Evolutionary conservation across 192 early-diverging fungal species (phyloP), one percentile per base, ranked within the genome.

Genomic region (Coemansia sp.): DNA sequence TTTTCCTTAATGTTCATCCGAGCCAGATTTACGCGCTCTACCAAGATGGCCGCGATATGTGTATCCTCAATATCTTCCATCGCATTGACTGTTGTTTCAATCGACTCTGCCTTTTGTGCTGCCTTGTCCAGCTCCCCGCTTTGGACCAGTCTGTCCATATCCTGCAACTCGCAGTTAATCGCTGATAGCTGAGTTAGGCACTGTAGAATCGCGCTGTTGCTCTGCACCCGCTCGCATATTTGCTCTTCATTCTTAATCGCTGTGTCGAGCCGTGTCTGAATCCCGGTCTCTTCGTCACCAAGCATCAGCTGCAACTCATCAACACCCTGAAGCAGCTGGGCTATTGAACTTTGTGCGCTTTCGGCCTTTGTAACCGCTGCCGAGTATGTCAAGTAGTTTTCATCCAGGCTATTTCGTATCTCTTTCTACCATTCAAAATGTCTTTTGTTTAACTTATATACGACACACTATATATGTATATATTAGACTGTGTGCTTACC

Each of bases 251-350:
- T 47, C 48, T 56, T 48, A 0, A 60, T 40, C 26, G 71, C 71
- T n/a, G 50, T 42, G 20, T 52, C 56, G 21, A 68, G 61, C 18
- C 61, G 65, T 17, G 66, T 61, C 24, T 51, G 66, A 12, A 64
- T 61, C 8, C 71, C 71, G 0, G 65, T 64, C 21, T 60, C 61
- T 26, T 67, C 65, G 46, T 68, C 71, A 14, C 71, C 71, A 21
- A 73, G 58, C 51, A 56, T 54, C 52, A 49, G 49, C 24, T 73
- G 66, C 64, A 73, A 46, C 17, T 63, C 65, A 18, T 73, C 71
- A 2, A 68, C 61, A 18, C 71, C 71, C 3, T 60, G 51, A 2
- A 68, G 66, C 15, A 73, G 53, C 66, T 51, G 44, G 0, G 57
- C 20, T 28, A 64, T 64, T 8, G 60, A 17, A 20, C 40, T 15